These are phyloP conservation scores for Lachnellula arida DNA, from an alignment of 2,329 filamentous ascomycete genomes.

Conservation along the genomic window DNA sequence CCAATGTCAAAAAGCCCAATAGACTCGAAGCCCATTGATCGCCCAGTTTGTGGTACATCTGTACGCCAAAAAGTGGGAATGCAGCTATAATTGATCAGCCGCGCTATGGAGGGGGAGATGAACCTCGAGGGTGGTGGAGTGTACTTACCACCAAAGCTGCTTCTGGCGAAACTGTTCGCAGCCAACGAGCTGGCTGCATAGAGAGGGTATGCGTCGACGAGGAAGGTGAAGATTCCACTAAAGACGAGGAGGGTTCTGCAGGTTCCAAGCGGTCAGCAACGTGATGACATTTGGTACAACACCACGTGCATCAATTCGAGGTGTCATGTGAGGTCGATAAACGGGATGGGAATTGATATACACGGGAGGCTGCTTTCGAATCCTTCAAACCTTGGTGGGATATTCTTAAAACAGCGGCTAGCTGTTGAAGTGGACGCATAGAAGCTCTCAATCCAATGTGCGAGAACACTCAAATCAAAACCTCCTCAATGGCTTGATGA, in stretches of 20 bases:
- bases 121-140: not conserved
- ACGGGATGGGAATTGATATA: constrained; percentile 3
- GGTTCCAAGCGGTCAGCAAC: constrained; percentile 27
- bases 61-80: constrained; percentile 70
- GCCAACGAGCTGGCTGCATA: constrained; percentile 76
- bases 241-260: constrained; percentile 70
- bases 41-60: constrained; percentile 66
- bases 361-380: constrained; percentile 1
- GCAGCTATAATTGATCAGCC: constrained; percentile 46
- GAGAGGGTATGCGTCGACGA: constrained; percentile 69
- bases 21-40: constrained; percentile 65
- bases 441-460: not conserved
- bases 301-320: constrained; percentile 15
- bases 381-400: not conserved
- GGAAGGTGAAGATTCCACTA: constrained; percentile 80
- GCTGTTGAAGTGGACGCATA: not conserved
- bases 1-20: constrained; percentile 56
- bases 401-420: constrained; percentile 3
- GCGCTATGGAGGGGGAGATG: constrained; percentile 8
- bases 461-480: not conserved
- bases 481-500: constrained; percentile 1
- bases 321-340: constrained; percentile 11
- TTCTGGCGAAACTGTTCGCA: constrained; percentile 76
- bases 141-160: constrained; percentile 56
- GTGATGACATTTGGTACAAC: constrained; percentile 16